Conservation (phyloP, 2,329 filamentous ascomycete genomes). For the Alternaria viburni region DNA sequence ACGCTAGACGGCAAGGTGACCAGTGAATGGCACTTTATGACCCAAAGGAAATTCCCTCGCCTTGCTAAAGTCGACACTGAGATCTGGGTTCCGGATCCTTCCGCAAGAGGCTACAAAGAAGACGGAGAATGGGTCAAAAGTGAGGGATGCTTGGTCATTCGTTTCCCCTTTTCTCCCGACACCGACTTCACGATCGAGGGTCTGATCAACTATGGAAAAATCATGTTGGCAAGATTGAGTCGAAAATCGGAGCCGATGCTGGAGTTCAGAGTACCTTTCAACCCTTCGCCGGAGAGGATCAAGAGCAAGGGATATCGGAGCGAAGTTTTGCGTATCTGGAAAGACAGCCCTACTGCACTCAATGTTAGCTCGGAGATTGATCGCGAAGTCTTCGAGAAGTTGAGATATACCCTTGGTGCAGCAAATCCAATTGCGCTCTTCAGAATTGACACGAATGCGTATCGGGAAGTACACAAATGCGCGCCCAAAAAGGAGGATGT, state of each 20-base stretch:
- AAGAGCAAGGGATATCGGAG: slow-evolving; percentile 64
- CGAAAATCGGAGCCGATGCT: slow-evolving; percentile 62
- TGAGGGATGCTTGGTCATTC: slow-evolving; percentile 68
- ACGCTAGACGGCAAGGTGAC: slow-evolving; percentile 51
- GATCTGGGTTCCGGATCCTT: slow-evolving; percentile 73
- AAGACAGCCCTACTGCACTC: slow-evolving; percentile 58
- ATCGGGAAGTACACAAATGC: slow-evolving; percentile 65
- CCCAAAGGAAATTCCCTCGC: slow-evolving; percentile 70
- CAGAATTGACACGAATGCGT: slow-evolving; percentile 64
- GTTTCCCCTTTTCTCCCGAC: slow-evolving; percentile 63
- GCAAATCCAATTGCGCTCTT: slow-evolving; percentile 72
- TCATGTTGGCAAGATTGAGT: slow-evolving; percentile 42
- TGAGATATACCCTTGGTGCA: slow-evolving; percentile 70
- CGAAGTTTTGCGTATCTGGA: slow-evolving; percentile 71
- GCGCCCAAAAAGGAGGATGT: slow-evolving; percentile 65
- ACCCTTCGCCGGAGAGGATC: slow-evolving; percentile 65
- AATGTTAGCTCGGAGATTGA: slow-evolving; percentile 55
- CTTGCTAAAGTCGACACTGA: slow-evolving; percentile 72
- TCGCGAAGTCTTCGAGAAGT: slow-evolving; percentile 65
- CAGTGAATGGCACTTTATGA: slow-evolving; percentile 71
- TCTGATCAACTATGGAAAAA: slow-evolving; percentile 40
- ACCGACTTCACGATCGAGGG: slow-evolving; percentile 41
- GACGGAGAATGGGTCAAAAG: slow-evolving; percentile 58
- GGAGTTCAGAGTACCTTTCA: slow-evolving; percentile 71
- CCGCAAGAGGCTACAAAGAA: slow-evolving; percentile 58